Evolutionary conservation across 352 stramenopile genomes (phyloP), one percentile per base, ranked within the genome.

Genomic region (Globisporangium yorkense): DNA sequence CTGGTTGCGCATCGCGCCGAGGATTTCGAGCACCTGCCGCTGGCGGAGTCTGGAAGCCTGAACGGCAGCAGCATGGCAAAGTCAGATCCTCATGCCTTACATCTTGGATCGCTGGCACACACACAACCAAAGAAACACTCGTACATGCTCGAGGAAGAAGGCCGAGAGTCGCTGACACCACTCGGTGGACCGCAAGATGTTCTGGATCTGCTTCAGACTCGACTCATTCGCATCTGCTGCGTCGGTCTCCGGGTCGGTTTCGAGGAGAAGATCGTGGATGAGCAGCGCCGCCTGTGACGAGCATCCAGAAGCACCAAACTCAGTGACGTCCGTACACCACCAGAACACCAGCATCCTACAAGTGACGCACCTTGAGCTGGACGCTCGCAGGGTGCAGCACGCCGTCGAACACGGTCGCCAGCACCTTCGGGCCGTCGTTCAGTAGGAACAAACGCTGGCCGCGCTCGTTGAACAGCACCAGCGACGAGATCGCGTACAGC

Each of bases 401-500:
- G 21, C 69, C 65, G 47, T 75, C 70, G 29, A 88, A 73, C 12
- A 92, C 50, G 20, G 67, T 35, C 49, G 59, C 61, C 39, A 92
- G 57, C 57, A 65, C 46, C 16, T 69, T 59, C 10, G 73, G 66
- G 0, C 77, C 80, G 6, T 74, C 59, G 59, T 88, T 62, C 18
- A 77, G 63, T 41, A 67, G 52, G 35, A 94, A 86, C 8, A 94
- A 45, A 8, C 77, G 72, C 51, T 92, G 82, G 6, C 72, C 80
- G n/a, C 80, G 80, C 40, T 77, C 59, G 50, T 92, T 90, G 16
- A 71, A 73, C 47, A 77, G 75, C 20, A 91, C 65, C 50, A 94
- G 70, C 37, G 83, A 84, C 15, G 85, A 86, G 10, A 94, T 60
- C 9, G 75, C 85, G 52, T 94, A 94, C 31, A 94, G 60, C 18